Base-by-base conservation (phyloP, 2,329 filamentous ascomycete species). In the Aaosphaeria pasadenensis region DNA sequence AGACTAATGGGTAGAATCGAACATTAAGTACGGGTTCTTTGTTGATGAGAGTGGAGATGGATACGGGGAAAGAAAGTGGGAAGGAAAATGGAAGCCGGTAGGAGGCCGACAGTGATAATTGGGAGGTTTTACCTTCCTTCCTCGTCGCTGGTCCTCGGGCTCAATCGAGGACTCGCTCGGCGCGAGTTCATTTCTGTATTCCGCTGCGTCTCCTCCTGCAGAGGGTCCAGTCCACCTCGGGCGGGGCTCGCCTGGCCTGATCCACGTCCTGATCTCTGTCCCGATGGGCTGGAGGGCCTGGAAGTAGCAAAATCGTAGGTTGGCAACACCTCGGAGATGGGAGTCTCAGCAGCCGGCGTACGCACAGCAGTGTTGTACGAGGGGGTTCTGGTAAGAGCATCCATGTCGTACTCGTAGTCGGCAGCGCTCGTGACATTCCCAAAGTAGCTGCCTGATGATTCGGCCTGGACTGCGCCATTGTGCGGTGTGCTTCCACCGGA, bases 351-450 rank as follows among this genome's bases (percentile, higher is more conserved):
- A 36, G 9, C 33, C 1, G 74, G 73, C 1, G 74, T 76, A 31
- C 74, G 69, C 6, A 78, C 63, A 6, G 76, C 76, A 1, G 76
- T 76, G 58, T 74, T 74, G 55, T 80, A 80, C 42, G 74, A 77
- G 6, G 77, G 77, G 1, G 77, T 77, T 33, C 76, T 71, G 4
- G 70, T 64, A 1, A 80, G 66, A 31, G 69, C 70, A 38, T 72
- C 70, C 67, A 78, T 71, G 57, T 79, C 73, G 55, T 72, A 77
- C 44, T 70, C 46, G 17, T 24, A 24, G 17, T 24, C 17, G 17
- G 17, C 17, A 24, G 2, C 17, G 5, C 9, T n/a, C 9, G 24
- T 39, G 11, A 29, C 43, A 24, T 11, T 24, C 13, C 39, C 32
- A 30, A 56, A 56, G 51, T 66, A 68, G 43, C 54, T 51, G 17